Evolutionary conservation across 257 asterid species (phyloP), one percentile per base, ranked within the genome.

Genomic region (Nicotiana sylvestris): DNA sequence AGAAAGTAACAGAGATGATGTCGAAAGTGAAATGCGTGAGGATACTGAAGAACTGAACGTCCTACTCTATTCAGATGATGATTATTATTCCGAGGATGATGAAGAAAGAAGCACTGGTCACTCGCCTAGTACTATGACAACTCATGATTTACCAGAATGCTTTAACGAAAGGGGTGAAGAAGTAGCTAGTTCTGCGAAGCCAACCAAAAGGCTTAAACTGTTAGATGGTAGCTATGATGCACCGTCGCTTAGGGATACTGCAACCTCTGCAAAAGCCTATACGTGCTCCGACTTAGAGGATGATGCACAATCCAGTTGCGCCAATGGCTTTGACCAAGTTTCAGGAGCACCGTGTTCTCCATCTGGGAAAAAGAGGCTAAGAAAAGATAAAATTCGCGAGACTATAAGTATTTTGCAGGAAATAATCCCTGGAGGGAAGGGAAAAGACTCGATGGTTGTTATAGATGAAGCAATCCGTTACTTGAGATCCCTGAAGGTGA

Each of bases 31-130:
- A 84, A 90, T 89, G 94, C 97, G 29, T 5, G 99, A 96, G 89
- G 92, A 96, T 89, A 88, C 99, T 0, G 98, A 93, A 84, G 99
- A 96, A 79, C 83, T 96, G 60, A 85, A 96, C 67, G 99, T 98
- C 65, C 88, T 96, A 30, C 93, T 96, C 11, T 94, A 82, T 86
- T 96, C 99, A 32, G 99, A 93, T 37, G 81, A 84, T 35, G 46
- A 74, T 81, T 91, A 91, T 74, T 84, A 53, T 76, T 88, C 91
- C 0, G 93, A 92, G 82, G 95, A 91, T 25, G 97, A 93, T 64
- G 99, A 95, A 81, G 95, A 85, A 57, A 88, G 91, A 9, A 96
- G 99, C 88, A 94, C 98, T 0, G 99, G 98, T 17, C 97, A 95
- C 86, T 95, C 99, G 2, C 99, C 99, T 39, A 91, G 97, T 78